A percentile compares a stretch with the other conserved stretches of the same genome.
These are phyloP conservation scores for Monosporascus sp. DNA, from an alignment of 2,329 filamentous ascomycete species.

Conservation along the genomic window DNA sequence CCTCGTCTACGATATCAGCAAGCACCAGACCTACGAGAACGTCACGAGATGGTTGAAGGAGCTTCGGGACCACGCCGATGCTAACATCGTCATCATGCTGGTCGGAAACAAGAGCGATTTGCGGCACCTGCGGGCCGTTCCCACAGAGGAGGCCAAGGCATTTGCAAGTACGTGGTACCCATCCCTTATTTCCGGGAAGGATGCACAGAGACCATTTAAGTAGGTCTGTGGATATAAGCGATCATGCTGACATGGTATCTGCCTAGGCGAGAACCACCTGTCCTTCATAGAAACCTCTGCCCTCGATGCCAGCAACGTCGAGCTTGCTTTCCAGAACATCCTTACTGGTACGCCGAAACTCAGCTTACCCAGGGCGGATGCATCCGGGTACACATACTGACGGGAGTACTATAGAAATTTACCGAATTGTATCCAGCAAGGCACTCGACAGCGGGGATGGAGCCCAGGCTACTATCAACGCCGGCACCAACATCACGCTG, in stretches of 20 bases:
- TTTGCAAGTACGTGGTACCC: conserved; percentile 72
- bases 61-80: conserved; percentile 93
- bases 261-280: conserved; percentile 86
- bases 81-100: conserved; percentile 99
- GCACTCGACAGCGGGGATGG: conserved; percentile 86
- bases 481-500: conserved; percentile 79
- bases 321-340: conserved; percentile 99
- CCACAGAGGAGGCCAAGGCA: conserved; percentile 94
- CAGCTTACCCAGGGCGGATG: conserved; percentile 6
- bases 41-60: conserved; percentile 99
- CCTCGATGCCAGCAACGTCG: conserved; percentile 97
- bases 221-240: background rate
- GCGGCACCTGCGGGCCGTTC: conserved; percentile 92
- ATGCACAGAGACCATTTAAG: background rate
- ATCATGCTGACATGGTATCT: conserved; percentile 21
- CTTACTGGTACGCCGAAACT: conserved; percentile 68
- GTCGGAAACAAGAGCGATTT: conserved; percentile 99
- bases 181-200: background rate
- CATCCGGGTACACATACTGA: conserved; percentile 7
- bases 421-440: conserved; percentile 98
- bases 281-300: conserved; percentile 99
- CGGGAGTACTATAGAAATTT: conserved; percentile 68
- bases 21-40: conserved; percentile 99
- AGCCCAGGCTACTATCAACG: conserved; percentile 71
- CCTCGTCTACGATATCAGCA: conserved; percentile 99